Evolutionary conservation across 768 basidiomycete species (phyloP).

Genomic region (Boletus reticuloceps): DNA sequence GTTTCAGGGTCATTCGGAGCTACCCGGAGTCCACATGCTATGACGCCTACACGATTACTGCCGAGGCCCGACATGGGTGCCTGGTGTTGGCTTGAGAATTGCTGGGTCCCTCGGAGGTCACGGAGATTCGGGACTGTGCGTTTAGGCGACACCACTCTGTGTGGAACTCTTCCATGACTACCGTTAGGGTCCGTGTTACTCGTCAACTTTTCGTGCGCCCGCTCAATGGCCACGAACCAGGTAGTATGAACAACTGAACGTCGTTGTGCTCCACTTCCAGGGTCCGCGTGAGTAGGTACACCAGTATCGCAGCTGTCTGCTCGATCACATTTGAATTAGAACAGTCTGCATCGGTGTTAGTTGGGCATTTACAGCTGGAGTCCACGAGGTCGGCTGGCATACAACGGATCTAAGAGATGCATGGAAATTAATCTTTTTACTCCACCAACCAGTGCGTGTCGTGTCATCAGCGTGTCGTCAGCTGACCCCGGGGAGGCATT

Average conservation of each 20-base stretch:
- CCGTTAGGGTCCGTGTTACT: no score
- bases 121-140: not conserved
- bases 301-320: not conserved
- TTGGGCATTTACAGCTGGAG: not conserved
- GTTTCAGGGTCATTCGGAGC: not conserved
- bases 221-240: no score
- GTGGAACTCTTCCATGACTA: no score
- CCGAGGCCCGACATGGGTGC: no score
- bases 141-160: no score
- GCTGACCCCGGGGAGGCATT: not conserved
- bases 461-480: no score
- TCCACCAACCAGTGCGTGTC: not conserved
- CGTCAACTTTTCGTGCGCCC: no score
- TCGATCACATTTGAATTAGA: not conserved
- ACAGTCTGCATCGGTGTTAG: slow-evolving; percentile 3
- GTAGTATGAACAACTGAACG: not conserved
- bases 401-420: slow-evolving; percentile 10
- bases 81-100: not conserved
- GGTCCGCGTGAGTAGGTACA: no score
- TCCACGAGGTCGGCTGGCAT: slow-evolving; percentile 6
- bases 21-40: not conserved
- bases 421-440: slow-evolving; percentile 7
- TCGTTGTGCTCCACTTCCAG: no score
- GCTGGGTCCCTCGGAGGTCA: no score
- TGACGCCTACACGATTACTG: no score